Evolutionary conservation across 1,139 yeast species (phyloP).

Genomic region (Kurtzmaniella natalensis): DNA sequence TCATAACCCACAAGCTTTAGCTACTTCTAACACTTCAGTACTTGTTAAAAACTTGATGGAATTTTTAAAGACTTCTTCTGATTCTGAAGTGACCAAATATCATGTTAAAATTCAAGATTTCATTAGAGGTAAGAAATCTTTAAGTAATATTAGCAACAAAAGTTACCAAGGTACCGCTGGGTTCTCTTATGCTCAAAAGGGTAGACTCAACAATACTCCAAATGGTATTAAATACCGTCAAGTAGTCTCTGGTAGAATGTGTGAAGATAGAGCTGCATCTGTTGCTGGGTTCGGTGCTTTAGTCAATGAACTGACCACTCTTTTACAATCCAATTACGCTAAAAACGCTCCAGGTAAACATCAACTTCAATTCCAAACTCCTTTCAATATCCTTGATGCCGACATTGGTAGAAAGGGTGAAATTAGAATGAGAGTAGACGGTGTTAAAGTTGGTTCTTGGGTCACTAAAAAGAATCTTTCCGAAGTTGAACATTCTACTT

Average conservation of each 20-base stretch:
- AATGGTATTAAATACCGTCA: constrained; percentile 60
- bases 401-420: constrained; percentile 35
- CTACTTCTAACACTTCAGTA: constrained; percentile 15
- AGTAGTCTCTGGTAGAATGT: constrained; percentile 68
- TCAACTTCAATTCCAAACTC: constrained; percentile 42
- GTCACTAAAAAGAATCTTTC: constrained; percentile 22
- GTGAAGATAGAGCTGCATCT: constrained; percentile 54
- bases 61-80: constrained; percentile 20
- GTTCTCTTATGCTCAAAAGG: constrained; percentile 64
- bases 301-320: constrained; percentile 33
- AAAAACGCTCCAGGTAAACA: constrained; percentile 41
- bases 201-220: constrained; percentile 70
- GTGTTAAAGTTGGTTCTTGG: constrained; percentile 41
- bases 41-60: constrained; percentile 21
- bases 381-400: constrained; percentile 40
- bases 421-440: constrained; percentile 37
- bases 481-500: constrained; percentile 18
- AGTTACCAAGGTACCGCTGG: constrained; percentile 68
- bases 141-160: constrained; percentile 9
- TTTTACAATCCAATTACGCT: constrained; percentile 39
- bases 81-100: constrained; percentile 15
- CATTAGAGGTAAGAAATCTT: constrained; percentile 14
- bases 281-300: constrained; percentile 70
- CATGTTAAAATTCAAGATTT: constrained; percentile 19
- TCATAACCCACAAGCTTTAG: constrained; percentile 31